These are phyloP conservation scores for Coniochaeta sp. DNA, from an alignment of 2,329 filamentous ascomycete species.

Conservation along the genomic window DNA sequence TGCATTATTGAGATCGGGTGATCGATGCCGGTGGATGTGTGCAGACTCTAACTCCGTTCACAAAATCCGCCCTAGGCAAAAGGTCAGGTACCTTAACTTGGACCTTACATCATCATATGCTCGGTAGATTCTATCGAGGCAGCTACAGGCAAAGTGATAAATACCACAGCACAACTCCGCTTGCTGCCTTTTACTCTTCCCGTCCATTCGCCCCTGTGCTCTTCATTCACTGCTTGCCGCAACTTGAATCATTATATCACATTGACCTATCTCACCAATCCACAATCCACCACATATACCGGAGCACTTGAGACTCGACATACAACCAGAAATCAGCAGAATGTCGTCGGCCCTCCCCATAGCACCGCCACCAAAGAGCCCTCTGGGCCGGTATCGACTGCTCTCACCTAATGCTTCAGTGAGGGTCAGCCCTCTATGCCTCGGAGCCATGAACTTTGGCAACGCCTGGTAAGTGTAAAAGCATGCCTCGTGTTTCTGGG, in stretches of 20 bases:
- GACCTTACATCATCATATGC: too few species aligned
- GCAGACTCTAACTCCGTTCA: not conserved
- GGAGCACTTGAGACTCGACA: not conserved
- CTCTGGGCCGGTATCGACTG: conserved; percentile 57
- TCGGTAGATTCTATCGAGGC: not conserved
- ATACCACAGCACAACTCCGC: not conserved
- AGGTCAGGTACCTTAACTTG: too few species aligned
- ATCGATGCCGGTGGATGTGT: not conserved
- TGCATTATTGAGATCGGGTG: not conserved
- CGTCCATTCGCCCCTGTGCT: not conserved
- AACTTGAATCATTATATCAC: not conserved
- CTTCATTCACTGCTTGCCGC: not conserved
- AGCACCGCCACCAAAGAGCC: conserved; percentile 47
- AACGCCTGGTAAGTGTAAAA: conserved; percentile 33
- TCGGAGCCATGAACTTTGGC: conserved; percentile 62
- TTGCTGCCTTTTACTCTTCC: not conserved
- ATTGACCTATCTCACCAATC: not conserved
- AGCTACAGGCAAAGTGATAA: not conserved
- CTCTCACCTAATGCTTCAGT: conserved; percentile 59
- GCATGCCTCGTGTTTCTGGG: too few species aligned
- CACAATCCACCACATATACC: not conserved
- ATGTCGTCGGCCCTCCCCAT: conserved; percentile 17
- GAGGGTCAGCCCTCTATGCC: conserved; percentile 58
- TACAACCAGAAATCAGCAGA: not conserved
- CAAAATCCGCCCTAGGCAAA: not conserved